Evolutionary conservation across 1,284 basidiomycete genomes (phyloP), one percentile per base, ranked within the genome.

Genomic region (Marasmius fiardii): DNA sequence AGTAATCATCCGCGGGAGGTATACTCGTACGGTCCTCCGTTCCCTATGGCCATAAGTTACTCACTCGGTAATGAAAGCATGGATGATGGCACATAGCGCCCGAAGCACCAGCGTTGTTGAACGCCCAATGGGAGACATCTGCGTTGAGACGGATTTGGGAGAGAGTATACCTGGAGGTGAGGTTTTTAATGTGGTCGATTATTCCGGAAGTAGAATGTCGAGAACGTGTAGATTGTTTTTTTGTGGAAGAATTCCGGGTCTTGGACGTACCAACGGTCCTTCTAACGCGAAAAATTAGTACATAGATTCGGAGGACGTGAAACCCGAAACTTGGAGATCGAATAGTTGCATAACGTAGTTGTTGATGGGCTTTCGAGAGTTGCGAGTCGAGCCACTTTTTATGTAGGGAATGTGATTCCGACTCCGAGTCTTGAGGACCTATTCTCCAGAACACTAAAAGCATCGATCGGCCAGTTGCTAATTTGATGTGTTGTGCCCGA

Each of bases 51-150:
- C 94, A 66, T 99, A 89, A 68, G 92, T 92, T 67, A 96, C 83
- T 76, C 94, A 93, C 78, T 96, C 94, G 8, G 93, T 95, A 65
- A 97, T 88, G 71, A 84, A 90, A n/a, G 95, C 93, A 67, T 98
- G 95, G 62, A 99, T 91, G 73, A 98, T 83, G n/a, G 73, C 93
- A 98, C 96, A 99, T 98, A 44, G 88, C 87, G 44, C 93, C 96
- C 96, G 98, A 99, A 0, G 97, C 96, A 53, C 97, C 96, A 18
- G 96, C 96, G 67, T 99, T 99, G 78, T 90, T 98, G 75, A 97
- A 93, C 44, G 98, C 85, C 96, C 96, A 98, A 67, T 98, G 94
- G 50, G 80, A 76, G 7, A 76, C 62, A 71, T 90, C 70, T 20
- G 80, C 71, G 70, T 90, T 88, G 61, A 94, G 64, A 14, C 79